A percentile compares a stretch with the other conserved stretches of the same genome.
Evolutionary conservation across 2,329 filamentous ascomycete species (phyloP).

Genomic region (Pseudogymnoascus sp.): DNA sequence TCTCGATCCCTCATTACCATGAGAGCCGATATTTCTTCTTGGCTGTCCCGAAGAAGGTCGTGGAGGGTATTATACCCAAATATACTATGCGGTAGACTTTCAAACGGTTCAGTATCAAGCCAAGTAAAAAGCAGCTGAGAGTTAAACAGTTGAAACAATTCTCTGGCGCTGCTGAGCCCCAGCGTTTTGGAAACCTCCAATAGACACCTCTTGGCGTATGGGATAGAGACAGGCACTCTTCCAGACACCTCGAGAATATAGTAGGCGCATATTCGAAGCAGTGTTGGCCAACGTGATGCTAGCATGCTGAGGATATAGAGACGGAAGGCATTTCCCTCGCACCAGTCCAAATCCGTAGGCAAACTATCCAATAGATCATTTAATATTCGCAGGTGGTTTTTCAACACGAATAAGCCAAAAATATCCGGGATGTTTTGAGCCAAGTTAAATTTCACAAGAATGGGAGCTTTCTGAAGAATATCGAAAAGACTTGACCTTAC

Average conservation of each 20-base stretch:
- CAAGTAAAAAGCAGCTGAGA: conserved; percentile 88
- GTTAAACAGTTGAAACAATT: conserved; percentile 75
- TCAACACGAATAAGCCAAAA: conserved; percentile 75
- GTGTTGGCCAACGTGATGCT: conserved; percentile 75
- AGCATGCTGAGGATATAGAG: conserved; percentile 67
- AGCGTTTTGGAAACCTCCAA: conserved; percentile 56
- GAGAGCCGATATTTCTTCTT: conserved; percentile 71
- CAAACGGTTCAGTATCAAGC: conserved; percentile 59
- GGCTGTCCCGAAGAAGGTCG: conserved; percentile 60
- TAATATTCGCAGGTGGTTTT: conserved; percentile 75
- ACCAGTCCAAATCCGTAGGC: conserved; percentile 60
- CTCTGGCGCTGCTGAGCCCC: conserved; percentile 53
- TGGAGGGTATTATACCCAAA: conserved; percentile 67
- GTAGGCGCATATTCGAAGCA: conserved; percentile 81
- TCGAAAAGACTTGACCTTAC: conserved; percentile 64
- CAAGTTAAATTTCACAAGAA: conserved; percentile 68
- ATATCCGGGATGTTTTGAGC: conserved; percentile 61
- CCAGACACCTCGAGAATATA: conserved; percentile 89
- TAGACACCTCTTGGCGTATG: conserved; percentile 68
- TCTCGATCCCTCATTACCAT: conserved; percentile 74
- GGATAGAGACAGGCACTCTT: conserved; percentile 52
- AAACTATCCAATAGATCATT: conserved; percentile 73
- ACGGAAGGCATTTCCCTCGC: conserved; percentile 79
- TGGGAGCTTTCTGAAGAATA: conserved; percentile 57
- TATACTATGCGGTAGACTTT: conserved; percentile 72